Base-by-base conservation (phyloP, 495 filamentous ascomycete species). In the Penicillium coffeae region DNA sequence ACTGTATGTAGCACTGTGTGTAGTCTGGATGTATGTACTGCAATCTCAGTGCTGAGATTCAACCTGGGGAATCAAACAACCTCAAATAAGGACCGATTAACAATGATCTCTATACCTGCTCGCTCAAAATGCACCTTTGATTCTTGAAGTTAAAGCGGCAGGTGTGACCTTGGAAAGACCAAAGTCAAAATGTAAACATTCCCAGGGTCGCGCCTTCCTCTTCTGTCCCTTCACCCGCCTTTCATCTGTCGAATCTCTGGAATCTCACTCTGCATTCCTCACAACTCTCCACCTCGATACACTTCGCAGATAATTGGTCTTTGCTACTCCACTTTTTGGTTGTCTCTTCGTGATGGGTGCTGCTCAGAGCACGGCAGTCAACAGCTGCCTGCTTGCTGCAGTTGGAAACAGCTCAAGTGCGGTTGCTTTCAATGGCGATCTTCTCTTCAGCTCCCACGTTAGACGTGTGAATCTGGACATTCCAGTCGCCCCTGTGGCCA, bases 391-490 rank as follows among this genome's bases (percentile, higher is more conserved):
- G 4, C 27, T 56, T 12, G 48, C 48, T 2, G 53, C 53, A 22
- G 53, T 56, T 14, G 48, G 45, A 3, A 41, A 56, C 30, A 40
- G 48, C 14, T 12, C 53, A 5, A 41, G 20, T 7, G 21, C 51
- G 1, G 39, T 51, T n/a, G 30, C 34, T 1, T 56, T 56, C n/a
- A 38, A 45, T n/a, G 41, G 36, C 5, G 48, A 56, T 15, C 8
- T 40, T 22, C 25, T 45, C 13, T 56, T 51, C 25, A 10, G 20
- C 12, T 38, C 27, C 0, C 39, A 38, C 10, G 37, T 40, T 19
- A 30, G 34, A 6, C 50, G 49, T 2, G 89, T 81, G 64, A 92
- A 91, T 56, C 72, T 88, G 41, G 80, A 85, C 42, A 55, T 79
- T 18, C 63, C 68, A 4, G 82, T 83, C 43, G 70, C 63, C 2